Conservation (phyloP, 2,329 filamentous ascomycete species). For the Zasmidium citrigriseum region DNA sequence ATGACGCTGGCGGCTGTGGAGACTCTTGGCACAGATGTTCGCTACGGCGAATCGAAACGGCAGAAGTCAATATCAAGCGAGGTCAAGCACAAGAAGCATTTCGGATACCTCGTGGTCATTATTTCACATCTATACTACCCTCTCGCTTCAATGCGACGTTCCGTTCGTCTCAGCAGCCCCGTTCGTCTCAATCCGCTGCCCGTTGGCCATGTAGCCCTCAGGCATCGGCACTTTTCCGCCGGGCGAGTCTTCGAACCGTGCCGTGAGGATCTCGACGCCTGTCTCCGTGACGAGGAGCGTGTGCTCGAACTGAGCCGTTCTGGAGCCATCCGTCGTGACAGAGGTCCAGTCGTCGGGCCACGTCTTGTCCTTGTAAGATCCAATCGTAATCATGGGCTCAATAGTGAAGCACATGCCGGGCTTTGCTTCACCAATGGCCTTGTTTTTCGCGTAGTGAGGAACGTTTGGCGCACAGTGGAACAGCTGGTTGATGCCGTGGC, state of each 20-base stretch:
- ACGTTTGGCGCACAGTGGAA: constrained; percentile 95
- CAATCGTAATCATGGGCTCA: constrained; percentile 95
- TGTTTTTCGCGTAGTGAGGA: constrained; percentile 98
- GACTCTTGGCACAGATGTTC: not conserved
- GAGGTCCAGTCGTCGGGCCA: constrained; percentile 99
- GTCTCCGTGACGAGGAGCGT: constrained; percentile 80
- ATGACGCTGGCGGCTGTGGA: not conserved
- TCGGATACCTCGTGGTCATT: not conserved
- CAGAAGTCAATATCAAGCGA: too few relatives aligned
- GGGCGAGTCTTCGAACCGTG: constrained; percentile 69
- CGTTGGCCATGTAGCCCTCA: constrained; percentile 14
- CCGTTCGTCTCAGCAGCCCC: constrained; percentile 6
- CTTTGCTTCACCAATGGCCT: constrained; percentile 91
- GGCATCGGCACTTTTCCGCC: constrained; percentile 56
- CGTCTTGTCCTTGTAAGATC: constrained; percentile 87
- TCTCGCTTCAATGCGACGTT: not conserved
- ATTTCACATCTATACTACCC: not conserved
- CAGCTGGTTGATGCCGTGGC: constrained; percentile 88
- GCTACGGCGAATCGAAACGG: not conserved
- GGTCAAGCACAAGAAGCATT: not conserved
- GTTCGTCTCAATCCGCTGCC: constrained; percentile 8
- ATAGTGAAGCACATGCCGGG: constrained; percentile 99
- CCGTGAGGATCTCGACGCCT: constrained; percentile 79
- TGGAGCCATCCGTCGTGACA: constrained; percentile 83
- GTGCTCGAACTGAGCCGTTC: constrained; percentile 92